Evolutionary conservation across 306 rosid species (phyloP), one percentile per base, ranked within the genome.

Genomic region (Casuarina glauca): DNA sequence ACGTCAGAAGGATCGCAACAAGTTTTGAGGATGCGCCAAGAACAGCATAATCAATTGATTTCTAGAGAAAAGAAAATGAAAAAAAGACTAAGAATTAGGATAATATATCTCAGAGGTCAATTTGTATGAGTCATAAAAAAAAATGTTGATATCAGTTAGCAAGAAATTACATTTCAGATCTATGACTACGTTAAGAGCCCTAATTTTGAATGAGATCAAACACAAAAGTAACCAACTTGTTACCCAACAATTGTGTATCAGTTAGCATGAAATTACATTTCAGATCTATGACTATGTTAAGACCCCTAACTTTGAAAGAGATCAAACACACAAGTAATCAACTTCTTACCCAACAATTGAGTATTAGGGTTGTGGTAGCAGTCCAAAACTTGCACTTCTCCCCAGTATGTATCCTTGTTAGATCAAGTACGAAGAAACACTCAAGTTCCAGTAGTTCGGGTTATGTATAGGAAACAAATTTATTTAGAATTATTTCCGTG

Each of bases 41-140:
- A 84, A 86, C 88, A 78, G 96, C 97, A 83, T 87, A 93, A 80
- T 93, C 96, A 61, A 81, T 69, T 54, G 99, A 93, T 86, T 90
- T 95, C 99, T 93, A 90, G 12, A 15, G 44, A 52, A 77, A 26
- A 26, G 32, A 26, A 73, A 50, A 9, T 43, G 3, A 72, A 13
- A 72, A 3, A 44, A 11, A 48, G 48, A 26, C 43, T 20, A 57
- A 76, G 72, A 53, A 48, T 26, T 70, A 1, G 7, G 8, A 48
- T 4, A 35, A 13, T 53, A 50, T 66, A 66, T 72, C 67, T 36
- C 45, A 64, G 42, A 68, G 2, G 72, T 20, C 75, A 62, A 64
- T n/a, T 49, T 73, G 36, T 39, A 41, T 74, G 51, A 52, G 70
- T 63, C 38, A 52, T 43, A 82, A 74, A 52, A 39, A 66, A 41